Evolutionary conservation across 345 rosid species (phyloP), one percentile per base, ranked within the genome.

Genomic region (Tarenaya hassleriana): DNA sequence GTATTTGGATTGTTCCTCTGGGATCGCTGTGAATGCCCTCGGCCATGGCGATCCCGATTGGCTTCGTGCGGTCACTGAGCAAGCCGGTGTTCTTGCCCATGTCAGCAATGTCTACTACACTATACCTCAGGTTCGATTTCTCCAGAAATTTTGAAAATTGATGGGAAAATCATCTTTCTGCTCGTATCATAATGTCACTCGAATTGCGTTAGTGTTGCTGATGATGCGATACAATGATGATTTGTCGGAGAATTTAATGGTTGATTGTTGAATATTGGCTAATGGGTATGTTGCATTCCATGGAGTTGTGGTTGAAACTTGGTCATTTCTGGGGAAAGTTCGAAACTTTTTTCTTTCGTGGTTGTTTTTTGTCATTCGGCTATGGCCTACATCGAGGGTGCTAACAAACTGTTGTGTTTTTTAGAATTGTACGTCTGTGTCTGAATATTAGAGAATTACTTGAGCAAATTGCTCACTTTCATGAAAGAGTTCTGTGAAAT

Each of bases 11-110:
- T 58, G 80, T 66, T 69, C 80, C 3, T 55, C 95, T 10, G 94
- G 95, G 17, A 86, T 90, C 20, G 97, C 95, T 2, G 97, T 90
- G 38, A 83, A 86, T 57, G 82, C 83, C 1, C 73, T 90, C 33
- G 94, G 95, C 3, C 83, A 86, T 56, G 81, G 84, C 1, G 94
- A 90, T 66, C 76, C 81, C 43, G 95, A 86, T 62, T 86, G 95
- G 97, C 53, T 86, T 6, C 71, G 21, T 38, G 91, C 94, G 1
- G 78, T 90, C 19, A 63, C 62, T 9, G 75, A 86, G 9, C 97
- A 90, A 68, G 97, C 86, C 42, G 48, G 32, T 68, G 29, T 73
- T 55, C 73, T 90, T 56, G 74, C 88, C 34, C 97, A 86, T 49
- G 85, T 77, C 53, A 84, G 97, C 72, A 90, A 86, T 67, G 63